These are phyloP conservation scores for Fusarium annulatum DNA, from an alignment of 2,329 filamentous ascomycete genomes.

Conservation along the genomic window DNA sequence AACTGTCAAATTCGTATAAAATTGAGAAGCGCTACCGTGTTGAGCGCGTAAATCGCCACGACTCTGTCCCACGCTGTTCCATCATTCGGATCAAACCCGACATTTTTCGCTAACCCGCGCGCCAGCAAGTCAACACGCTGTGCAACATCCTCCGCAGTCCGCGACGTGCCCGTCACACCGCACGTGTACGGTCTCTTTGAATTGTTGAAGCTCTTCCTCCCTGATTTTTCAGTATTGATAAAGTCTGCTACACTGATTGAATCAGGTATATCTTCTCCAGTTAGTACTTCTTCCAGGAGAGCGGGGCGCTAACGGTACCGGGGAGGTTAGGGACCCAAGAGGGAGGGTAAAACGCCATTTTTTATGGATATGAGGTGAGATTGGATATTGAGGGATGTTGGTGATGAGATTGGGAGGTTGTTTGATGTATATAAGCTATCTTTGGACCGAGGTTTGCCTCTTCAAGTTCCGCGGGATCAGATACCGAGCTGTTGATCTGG, in stretches of 20 bases:
- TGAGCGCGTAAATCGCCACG: conserved; percentile 78
- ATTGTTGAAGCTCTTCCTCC: conserved; percentile 62
- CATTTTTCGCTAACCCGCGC: conserved; percentile 71
- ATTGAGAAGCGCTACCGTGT: conserved; percentile 66
- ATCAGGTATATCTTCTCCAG: conserved; percentile 3
- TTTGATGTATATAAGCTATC: neutral
- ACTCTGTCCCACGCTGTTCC: conserved; percentile 86
- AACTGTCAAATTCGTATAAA: rapidly evolving
- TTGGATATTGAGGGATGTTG: rapidly evolving
- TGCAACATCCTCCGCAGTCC: conserved; percentile 70
- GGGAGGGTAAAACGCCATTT: conserved; percentile 25
- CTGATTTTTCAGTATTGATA: conserved; percentile 69
- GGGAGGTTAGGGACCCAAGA: conserved; percentile 26
- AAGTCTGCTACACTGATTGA: conserved; percentile 74
- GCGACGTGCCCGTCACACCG: conserved; percentile 75
- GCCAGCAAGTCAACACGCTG: conserved; percentile 75
- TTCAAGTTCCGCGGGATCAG: conserved; percentile 16
- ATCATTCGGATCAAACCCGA: conserved; percentile 74
- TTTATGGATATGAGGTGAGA: rapidly evolving
- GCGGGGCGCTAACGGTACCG: neutral
- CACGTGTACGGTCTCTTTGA: conserved; percentile 80
- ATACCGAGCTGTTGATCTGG: conserved; percentile 2
- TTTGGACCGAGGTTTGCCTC: conserved; percentile 9
- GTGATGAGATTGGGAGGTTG: neutral
- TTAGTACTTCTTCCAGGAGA: rapidly evolving